Conservation (phyloP, 805 yeast genomes). For the Wickerhamiella slavikovae region DNA sequence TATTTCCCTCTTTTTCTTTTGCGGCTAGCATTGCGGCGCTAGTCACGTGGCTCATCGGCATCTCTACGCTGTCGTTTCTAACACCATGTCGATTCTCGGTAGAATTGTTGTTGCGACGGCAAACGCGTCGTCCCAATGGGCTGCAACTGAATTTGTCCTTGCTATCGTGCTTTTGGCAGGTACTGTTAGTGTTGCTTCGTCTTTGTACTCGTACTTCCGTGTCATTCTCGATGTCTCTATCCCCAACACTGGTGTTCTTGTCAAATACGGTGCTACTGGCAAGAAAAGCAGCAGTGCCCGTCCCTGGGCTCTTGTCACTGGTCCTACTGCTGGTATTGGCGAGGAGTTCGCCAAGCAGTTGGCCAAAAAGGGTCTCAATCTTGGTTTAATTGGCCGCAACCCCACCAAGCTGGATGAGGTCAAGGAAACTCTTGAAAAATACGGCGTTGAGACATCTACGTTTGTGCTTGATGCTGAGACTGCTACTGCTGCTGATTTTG, state of each 20-base stretch:
- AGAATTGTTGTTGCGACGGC: too few relatives aligned
- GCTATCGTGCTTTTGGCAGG: not conserved
- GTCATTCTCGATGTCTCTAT: slow-evolving; percentile 7
- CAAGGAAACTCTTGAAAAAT: slow-evolving; percentile 35
- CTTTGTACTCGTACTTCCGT: too few relatives aligned
- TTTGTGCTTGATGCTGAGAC: slow-evolving; percentile 63
- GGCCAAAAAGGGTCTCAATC: slow-evolving; percentile 67
- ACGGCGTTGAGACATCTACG: slow-evolving; percentile 36
- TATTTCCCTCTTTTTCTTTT: too few relatives aligned
- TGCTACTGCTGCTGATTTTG: slow-evolving; percentile 39
- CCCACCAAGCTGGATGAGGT: slow-evolving; percentile 48
- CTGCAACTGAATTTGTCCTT: too few relatives aligned
- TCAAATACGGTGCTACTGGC: slow-evolving; percentile 5
- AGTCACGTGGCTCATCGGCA: too few relatives aligned
- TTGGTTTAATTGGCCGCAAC: slow-evolving; percentile 72
- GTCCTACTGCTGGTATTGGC: slow-evolving; percentile 96
- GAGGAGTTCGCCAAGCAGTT: slow-evolving; percentile 75
- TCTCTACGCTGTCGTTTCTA: not conserved
- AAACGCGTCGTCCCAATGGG: too few relatives aligned
- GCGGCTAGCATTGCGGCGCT: too few relatives aligned
- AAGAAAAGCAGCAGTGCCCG: too few relatives aligned
- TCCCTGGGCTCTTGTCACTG: slow-evolving; percentile 91
- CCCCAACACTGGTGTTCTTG: slow-evolving; percentile 5
- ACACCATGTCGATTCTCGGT: not conserved
- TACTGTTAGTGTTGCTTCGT: not conserved